Conservation (phyloP, 768 basidiomycete genomes). For the Collybia sordida region DNA sequence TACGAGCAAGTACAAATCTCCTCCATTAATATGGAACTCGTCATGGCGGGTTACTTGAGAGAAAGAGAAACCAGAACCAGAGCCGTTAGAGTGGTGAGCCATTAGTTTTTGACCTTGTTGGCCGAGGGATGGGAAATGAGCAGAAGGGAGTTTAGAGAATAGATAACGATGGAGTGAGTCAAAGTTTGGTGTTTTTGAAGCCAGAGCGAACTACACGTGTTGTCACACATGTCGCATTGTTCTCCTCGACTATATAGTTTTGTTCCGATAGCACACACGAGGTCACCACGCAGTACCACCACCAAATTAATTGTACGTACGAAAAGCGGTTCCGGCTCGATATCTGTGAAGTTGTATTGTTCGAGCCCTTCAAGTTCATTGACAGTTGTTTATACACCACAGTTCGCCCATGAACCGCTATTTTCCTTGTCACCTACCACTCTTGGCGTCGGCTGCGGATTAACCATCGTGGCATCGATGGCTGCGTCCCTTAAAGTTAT, state of each 20-base stretch:
- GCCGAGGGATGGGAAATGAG: conserved; percentile 26
- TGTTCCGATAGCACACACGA: not conserved
- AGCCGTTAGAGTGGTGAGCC: conserved; percentile 12
- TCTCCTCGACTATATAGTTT: conserved; percentile 1
- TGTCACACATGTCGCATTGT: conserved; percentile 1
- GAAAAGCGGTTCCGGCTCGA: no score
- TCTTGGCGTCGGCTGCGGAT: no score
- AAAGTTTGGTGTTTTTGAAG: conserved; percentile 24
- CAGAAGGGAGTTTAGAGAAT: conserved; percentile 26
- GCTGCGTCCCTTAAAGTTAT: no score
- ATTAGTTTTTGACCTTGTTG: conserved; percentile 22
- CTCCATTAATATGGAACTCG: conserved; percentile 49
- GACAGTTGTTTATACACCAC: no score
- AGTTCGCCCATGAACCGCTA: no score
- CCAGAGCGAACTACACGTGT: conserved; percentile 33
- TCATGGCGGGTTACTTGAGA: conserved; percentile 23
- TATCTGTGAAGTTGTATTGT: no score
- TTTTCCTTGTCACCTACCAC: no score
- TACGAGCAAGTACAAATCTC: conserved; percentile 53
- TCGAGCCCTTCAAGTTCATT: no score
- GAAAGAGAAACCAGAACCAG: conserved; percentile 18
- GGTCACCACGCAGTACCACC: no score
- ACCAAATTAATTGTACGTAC: no score
- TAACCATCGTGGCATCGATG: no score
- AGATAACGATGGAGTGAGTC: conserved; percentile 34